Conservation (phyloP, 2,329 filamentous ascomycete genomes). For the Capronia americana region DNA sequence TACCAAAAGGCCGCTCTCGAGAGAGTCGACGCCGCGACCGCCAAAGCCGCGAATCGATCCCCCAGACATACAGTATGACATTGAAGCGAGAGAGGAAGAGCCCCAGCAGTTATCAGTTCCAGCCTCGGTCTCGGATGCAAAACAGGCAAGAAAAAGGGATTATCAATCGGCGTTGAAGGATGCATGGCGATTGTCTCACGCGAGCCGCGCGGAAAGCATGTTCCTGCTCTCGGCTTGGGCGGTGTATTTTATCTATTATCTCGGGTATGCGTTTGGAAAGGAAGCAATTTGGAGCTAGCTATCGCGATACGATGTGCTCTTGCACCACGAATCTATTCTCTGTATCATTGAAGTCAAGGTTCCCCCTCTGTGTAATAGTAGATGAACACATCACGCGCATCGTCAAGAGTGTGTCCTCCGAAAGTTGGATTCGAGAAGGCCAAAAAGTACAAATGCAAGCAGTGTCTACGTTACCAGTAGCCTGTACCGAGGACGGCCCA, state of each 20-base stretch:
- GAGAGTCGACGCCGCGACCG: slow-evolving; percentile 21
- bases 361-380: no score
- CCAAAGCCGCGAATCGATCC: slow-evolving; percentile 26
- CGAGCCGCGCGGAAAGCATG: slow-evolving; percentile 23
- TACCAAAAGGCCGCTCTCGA: slow-evolving; percentile 21
- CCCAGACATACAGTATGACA: slow-evolving; percentile 22
- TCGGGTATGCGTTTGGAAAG: slow-evolving; percentile 14
- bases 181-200: slow-evolving; percentile 18
- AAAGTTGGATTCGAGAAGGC: no score
- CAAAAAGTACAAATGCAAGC: no score
- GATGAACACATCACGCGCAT: neutral
- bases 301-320: neutral
- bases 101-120: neutral
- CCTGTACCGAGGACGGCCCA: no score
- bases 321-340: neutral
- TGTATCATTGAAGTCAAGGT: neutral
- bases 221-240: slow-evolving; percentile 25
- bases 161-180: slow-evolving; percentile 19
- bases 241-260: slow-evolving; percentile 17
- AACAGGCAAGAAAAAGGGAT: slow-evolving; percentile 15
- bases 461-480: no score
- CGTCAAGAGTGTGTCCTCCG: neutral
- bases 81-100: neutral
- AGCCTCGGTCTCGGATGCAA: neutral
- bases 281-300: slow-evolving; percentile 23